Evolutionary conservation across 768 basidiomycete genomes (phyloP).

Genomic region (Tricholoma hemisulphureum): DNA sequence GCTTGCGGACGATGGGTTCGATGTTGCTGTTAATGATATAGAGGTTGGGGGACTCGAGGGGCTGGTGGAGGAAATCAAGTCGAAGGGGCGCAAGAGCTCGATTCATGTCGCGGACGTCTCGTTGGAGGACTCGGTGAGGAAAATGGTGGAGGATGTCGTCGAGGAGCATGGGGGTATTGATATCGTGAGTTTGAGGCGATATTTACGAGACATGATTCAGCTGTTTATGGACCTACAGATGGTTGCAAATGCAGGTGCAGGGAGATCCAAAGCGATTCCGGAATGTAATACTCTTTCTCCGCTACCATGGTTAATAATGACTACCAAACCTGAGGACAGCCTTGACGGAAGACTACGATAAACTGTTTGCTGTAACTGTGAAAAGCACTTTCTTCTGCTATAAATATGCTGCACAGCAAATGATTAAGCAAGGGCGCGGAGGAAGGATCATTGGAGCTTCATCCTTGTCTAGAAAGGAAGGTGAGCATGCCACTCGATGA

Average conservation of each 20-base stretch:
- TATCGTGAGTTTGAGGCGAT: constrained; percentile 23
- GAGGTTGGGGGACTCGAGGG: constrained; percentile 15
- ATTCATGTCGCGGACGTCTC: constrained; percentile 21
- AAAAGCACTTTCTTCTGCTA: constrained; percentile 36
- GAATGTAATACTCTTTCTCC: constrained; percentile 7
- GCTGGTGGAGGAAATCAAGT: constrained; percentile 18
- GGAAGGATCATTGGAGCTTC: constrained; percentile 41
- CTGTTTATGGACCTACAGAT: constrained; percentile 19
- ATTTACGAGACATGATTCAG: background rate
- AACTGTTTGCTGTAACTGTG: constrained; percentile 26
- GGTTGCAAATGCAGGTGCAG: constrained; percentile 32
- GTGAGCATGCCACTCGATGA: constrained; percentile 16
- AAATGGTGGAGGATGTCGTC: constrained; percentile 23
- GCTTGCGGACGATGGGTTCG: constrained; percentile 14
- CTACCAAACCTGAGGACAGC: constrained; percentile 5
- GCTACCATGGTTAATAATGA: background rate
- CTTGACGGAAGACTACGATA: constrained; percentile 21
- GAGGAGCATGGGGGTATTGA: constrained; percentile 25
- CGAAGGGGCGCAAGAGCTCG: constrained; percentile 10
- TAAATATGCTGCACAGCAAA: constrained; percentile 34
- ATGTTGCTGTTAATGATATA: constrained; percentile 32
- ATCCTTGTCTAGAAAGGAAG: constrained; percentile 38
- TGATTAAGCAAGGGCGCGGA: constrained; percentile 40
- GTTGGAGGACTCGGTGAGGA: constrained; percentile 21
- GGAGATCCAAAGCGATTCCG: constrained; percentile 1